phyloP scores from a whole-genome alignment of 805 yeast species.

The Ogataea glucozyma region DNA sequence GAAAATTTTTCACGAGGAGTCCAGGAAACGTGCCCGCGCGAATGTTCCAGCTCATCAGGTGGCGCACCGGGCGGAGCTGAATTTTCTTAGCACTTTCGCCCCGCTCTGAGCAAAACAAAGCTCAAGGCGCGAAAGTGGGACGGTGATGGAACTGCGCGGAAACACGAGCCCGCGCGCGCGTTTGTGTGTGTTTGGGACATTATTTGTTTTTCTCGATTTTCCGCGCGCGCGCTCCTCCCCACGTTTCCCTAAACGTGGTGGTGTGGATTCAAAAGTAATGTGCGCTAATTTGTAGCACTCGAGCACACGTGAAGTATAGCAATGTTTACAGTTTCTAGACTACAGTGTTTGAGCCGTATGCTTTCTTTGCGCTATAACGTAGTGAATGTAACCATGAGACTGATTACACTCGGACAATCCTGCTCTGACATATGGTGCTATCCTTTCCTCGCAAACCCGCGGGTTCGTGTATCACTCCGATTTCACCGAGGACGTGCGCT shows the following conservation, averaged over 20 bases:
- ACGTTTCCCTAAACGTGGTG: constrained; percentile 1
- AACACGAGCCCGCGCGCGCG: not conserved
- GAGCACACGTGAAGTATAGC: constrained; percentile 3
- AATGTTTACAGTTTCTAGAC: not conserved
- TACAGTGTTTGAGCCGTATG: no score
- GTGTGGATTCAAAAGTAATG: not conserved
- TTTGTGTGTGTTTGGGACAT: not conserved
- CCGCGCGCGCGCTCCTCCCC: constrained; percentile 6
- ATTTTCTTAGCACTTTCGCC: no score
- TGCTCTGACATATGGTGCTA: not conserved
- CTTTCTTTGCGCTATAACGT: no score
- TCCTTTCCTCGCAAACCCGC: not conserved
- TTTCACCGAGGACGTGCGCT: constrained; percentile 3
- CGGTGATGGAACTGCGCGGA: not conserved
- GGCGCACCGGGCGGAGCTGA: not conserved
- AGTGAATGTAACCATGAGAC: no score
- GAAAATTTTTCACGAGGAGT: constrained; percentile 4
- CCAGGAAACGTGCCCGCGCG: not conserved
- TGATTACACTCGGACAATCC: no score
- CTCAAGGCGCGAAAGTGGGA: no score
- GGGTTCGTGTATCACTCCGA: not conserved
- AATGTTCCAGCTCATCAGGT: not conserved
- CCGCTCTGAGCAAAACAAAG: no score
- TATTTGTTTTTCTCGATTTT: not conserved
- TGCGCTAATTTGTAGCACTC: not conserved